Percentiles rank a stretch among this genome's conserved stretches.
Evolutionary conservation across 352 stramenopile genomes (phyloP).

Genomic region (Globisporangium cederbergense): DNA sequence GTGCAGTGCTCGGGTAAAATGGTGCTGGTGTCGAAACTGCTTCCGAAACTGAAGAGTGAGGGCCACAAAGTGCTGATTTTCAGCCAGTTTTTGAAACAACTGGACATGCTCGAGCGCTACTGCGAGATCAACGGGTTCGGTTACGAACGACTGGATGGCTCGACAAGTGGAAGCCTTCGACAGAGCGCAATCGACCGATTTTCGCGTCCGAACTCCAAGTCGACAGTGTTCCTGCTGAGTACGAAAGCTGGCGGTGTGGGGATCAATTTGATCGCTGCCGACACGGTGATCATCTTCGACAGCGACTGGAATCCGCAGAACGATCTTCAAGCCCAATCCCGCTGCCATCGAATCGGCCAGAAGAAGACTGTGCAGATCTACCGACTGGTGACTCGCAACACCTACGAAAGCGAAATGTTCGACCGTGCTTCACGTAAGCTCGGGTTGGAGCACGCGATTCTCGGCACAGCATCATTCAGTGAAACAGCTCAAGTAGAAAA

Average conservation of each 20-base stretch:
- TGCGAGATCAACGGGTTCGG: slow-evolving; percentile 87
- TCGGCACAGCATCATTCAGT: slow-evolving; percentile 93
- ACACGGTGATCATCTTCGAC: slow-evolving; percentile 99
- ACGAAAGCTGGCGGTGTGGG: slow-evolving; percentile 98
- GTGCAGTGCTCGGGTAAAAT: slow-evolving; percentile 86
- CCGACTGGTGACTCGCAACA: slow-evolving; percentile 97
- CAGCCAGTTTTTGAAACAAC: slow-evolving; percentile 92
- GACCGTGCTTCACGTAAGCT: slow-evolving; percentile 97
- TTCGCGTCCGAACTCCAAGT: slow-evolving; percentile 91
- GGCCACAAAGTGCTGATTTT: slow-evolving; percentile 96
- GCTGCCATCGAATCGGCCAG: slow-evolving; percentile 98
- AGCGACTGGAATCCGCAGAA: slow-evolving; percentile 99
- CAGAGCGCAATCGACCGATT: slow-evolving; percentile 97
- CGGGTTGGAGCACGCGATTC: slow-evolving; percentile 97
- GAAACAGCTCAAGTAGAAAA: slow-evolving; percentile 86
- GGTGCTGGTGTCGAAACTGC: slow-evolving; percentile 88
- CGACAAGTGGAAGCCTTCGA: slow-evolving; percentile 83
- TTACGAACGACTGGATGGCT: slow-evolving; percentile 90
- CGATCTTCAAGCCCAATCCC: slow-evolving; percentile 82
- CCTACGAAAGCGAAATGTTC: slow-evolving; percentile 99
- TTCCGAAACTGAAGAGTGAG: slow-evolving; percentile 89
- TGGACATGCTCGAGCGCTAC: slow-evolving; percentile 94
- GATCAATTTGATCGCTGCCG: slow-evolving; percentile 97
- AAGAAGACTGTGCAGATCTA: slow-evolving; percentile 98
- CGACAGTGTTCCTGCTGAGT: slow-evolving; percentile 98